These are phyloP conservation scores for Teratosphaeria nubilosa DNA, from an alignment of 2,329 filamentous ascomycete species.

Conservation along the genomic window DNA sequence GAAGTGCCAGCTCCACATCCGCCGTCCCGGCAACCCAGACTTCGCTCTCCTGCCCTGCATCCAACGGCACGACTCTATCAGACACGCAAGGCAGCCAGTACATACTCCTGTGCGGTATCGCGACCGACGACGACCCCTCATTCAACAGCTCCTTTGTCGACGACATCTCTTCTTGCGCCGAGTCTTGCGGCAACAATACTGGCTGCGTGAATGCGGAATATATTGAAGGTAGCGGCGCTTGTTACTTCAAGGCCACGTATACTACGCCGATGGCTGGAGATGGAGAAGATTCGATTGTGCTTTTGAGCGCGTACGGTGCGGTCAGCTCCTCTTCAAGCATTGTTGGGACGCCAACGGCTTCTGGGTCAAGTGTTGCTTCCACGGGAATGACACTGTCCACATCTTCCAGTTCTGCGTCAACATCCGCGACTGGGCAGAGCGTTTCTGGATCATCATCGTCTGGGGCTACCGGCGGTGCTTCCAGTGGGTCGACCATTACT, in stretches of 20 bases:
- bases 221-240: background rate
- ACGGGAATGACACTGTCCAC: background rate
- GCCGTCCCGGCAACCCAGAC: background rate
- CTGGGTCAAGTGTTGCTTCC: background rate
- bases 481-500: background rate
- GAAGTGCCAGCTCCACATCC: background rate
- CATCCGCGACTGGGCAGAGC: background rate
- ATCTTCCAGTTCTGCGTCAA: background rate
- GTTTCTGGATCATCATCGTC: background rate
- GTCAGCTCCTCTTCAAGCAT: background rate
- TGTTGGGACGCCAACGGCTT: background rate
- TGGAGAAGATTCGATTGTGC: background rate
- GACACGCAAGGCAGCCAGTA: conserved; percentile 5
- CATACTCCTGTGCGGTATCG: conserved; percentile 4
- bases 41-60: conserved; percentile 3
- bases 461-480: background rate
- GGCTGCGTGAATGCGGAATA: background rate
- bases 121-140: background rate
- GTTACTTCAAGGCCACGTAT: background rate
- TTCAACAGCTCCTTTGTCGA: background rate
- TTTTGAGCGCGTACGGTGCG: background rate
- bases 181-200: background rate
- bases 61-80: conserved; percentile 6
- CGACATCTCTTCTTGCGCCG: background rate
- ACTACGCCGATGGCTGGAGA: background rate